Base-by-base conservation (phyloP, 225 moss, liverwort and hornwort species). In the Polytrichum formosum region DNA sequence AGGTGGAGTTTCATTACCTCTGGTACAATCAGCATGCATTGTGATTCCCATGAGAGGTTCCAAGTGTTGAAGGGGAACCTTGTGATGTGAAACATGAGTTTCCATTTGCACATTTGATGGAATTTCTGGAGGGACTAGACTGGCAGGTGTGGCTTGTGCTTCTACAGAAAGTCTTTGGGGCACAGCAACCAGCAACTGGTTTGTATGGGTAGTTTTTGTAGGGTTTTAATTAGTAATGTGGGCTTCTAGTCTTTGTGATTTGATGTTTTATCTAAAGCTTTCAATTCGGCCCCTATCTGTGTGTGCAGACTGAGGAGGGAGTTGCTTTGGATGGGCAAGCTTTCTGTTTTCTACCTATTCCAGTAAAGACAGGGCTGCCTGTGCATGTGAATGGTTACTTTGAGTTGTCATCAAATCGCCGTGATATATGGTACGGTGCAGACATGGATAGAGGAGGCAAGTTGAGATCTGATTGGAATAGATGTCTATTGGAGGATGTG, bases 401-500 rank as follows among this genome's bases (percentile, higher is more conserved):
- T 80, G 93, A 94, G 80, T 81, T 94, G 64, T 94, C 93, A 53
- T 94, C 93, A 64, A 94, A 94, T 77, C 91, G 93, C 56, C 91
- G 93, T 67, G 91, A 94, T 70, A 91, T 94, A 64, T 94, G 93
- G 93, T 94, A 94, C 37, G 93, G 93, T 64, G 87, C 81, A 64
- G 93, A 94, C 80, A 94, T 94, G 93, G 91, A 91, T 66, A 90
- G 93, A 75, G 91, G 81, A 33, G 93, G 91, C 8, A 94, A 90
- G 75, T 77, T 94, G 76, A 90, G 91, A 53, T 94, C 93, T 18
- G 88, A 94, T 64, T 94, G 93, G 93, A 94, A 94, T 53, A 78
- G 69, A 54, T 91, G 90, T 78, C 81, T 94, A 59, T 78, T 94
- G 66, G 93, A 94, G 84, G 93, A 94, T 78, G 93, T 94, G 25